These are phyloP conservation scores for Metschnikowia vanudenii DNA, from an alignment of 805 yeast genomes.

Conservation along the genomic window DNA sequence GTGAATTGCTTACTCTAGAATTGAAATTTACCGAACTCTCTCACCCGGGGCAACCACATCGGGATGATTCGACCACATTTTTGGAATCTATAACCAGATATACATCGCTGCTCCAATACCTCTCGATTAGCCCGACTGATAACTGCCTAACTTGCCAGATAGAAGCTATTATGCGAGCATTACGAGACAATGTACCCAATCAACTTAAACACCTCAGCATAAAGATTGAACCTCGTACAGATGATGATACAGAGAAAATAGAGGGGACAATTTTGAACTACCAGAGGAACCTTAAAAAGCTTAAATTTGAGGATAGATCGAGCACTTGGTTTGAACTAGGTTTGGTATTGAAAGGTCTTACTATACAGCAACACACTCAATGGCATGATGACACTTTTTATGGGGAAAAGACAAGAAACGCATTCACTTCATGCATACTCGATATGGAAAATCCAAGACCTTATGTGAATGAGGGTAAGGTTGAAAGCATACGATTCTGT, in stretches of 20 bases:
- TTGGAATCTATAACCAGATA: constrained; percentile 9
- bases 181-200: constrained; percentile 7
- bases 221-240: constrained; percentile 10
- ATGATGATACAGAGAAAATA: constrained; percentile 5
- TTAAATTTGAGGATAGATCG: constrained; percentile 10
- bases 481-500: constrained; percentile 6
- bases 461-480: constrained; percentile 9
- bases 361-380: background rate
- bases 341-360: constrained; percentile 6
- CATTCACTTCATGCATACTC: constrained; percentile 6
- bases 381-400: constrained; percentile 15
- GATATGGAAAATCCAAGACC: constrained; percentile 5
- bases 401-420: constrained; percentile 6
- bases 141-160: constrained; percentile 16
- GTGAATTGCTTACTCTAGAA: constrained; percentile 14
- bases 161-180: constrained; percentile 1
- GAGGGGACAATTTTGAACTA: constrained; percentile 1
- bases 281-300: constrained; percentile 7
- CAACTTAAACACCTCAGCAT: constrained; percentile 9
- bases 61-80: constrained; percentile 3
- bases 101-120: constrained; percentile 9
- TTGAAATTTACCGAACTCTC: constrained; percentile 23
- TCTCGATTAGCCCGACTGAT: constrained; percentile 11
- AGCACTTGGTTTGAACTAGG: background rate
- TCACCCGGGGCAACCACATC: constrained; percentile 22